Evolutionary conservation across 352 stramenopile genomes (phyloP), one percentile per base, ranked within the genome.

Genomic region (Globisporangium okanoganense): DNA sequence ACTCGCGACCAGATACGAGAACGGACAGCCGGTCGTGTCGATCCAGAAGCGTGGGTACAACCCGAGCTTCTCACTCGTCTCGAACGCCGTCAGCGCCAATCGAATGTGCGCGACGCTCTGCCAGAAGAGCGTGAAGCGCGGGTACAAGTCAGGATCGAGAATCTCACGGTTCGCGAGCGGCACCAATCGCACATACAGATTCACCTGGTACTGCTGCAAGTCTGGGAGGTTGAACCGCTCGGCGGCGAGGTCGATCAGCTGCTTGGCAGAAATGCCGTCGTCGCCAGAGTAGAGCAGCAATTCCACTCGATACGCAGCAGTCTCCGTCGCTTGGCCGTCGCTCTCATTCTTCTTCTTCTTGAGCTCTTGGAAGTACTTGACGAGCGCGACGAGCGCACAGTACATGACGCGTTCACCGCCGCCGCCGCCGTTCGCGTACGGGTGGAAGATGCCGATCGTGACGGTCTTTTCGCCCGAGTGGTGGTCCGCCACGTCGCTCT

Each of bases 341-440:
- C 40, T 33, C 16, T 38, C 24, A 14, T 53, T 52, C 13, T 16
- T 41, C 3, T 20, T 18, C 55, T 58, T 9, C 66, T 67, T 45
- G 58, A 54, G 45, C 18, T 69, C 49, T 38, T 68, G 61, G 27
- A 87, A 88, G 62, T 67, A 66, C 51, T 66, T 61, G 20, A 78
- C 68, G 24, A 99, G 76, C 55, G 87, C 86, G 61, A 96, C 65
- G 45, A 99, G 78, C 13, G 90, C 91, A 63, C 96, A 97, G 91
- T 98, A 99, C 29, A 99, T 82, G 20, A 99, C 98, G 53, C 97
- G 93, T 72, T 99, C 98, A 36, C 98, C 98, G 41, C 97, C 98
- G 24, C 98, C 98, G 35, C 97, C 97, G 36, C 84, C 86, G 58
- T 98, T 94, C 40, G 94, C 96, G 71, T 98, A 96, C 35, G 94